These are phyloP conservation scores for Peltaster fructicola DNA, from an alignment of 2,329 filamentous ascomycete species.

Conservation along the genomic window DNA sequence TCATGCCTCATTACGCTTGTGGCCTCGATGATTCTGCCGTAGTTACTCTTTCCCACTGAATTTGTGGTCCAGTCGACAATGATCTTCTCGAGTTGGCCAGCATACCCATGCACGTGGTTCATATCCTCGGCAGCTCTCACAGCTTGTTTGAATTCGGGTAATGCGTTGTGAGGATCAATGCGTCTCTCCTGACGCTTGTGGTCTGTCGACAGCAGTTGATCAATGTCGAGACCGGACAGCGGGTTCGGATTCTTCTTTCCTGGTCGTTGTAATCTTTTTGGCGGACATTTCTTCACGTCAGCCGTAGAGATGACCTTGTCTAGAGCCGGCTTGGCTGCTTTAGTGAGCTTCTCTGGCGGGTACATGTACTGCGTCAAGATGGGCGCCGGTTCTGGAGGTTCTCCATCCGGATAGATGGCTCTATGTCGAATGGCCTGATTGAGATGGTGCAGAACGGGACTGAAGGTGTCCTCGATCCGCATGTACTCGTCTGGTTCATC, in stretches of 20 bases:
- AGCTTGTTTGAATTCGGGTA: slow-evolving; percentile 79
- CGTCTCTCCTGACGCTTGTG: slow-evolving; percentile 27
- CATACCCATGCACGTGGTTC: slow-evolving; percentile 45
- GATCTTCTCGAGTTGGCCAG: slow-evolving; percentile 57
- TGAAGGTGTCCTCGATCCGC: slow-evolving; percentile 64
- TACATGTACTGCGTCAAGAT: slow-evolving; percentile 55
- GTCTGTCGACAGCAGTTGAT: slow-evolving; percentile 49
- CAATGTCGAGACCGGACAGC: slow-evolving; percentile 75
- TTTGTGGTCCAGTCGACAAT: slow-evolving; percentile 50
- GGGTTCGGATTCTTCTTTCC: slow-evolving; percentile 52
- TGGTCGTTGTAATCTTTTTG: slow-evolving; percentile 28
- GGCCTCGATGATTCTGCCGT: slow-evolving; percentile 57
- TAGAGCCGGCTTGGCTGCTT: slow-evolving; percentile 39
- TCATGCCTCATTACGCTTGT: slow-evolving; percentile 64
- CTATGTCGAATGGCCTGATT: slow-evolving; percentile 71
- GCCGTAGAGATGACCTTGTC: slow-evolving; percentile 49
- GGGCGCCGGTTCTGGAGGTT: slow-evolving; percentile 43
- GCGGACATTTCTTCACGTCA: slow-evolving; percentile 55
- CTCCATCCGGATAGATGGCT: slow-evolving; percentile 53
- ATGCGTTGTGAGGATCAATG: slow-evolving; percentile 54
- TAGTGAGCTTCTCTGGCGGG: slow-evolving; percentile 49
- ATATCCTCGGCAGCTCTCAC: slow-evolving; percentile 43
- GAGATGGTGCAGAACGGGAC: slow-evolving; percentile 72
- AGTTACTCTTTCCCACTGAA: slow-evolving; percentile 59
- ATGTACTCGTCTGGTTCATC: slow-evolving; percentile 58